Base-by-base conservation (phyloP, 306 rosid genomes). In the Dalbergia cultrata region DNA sequence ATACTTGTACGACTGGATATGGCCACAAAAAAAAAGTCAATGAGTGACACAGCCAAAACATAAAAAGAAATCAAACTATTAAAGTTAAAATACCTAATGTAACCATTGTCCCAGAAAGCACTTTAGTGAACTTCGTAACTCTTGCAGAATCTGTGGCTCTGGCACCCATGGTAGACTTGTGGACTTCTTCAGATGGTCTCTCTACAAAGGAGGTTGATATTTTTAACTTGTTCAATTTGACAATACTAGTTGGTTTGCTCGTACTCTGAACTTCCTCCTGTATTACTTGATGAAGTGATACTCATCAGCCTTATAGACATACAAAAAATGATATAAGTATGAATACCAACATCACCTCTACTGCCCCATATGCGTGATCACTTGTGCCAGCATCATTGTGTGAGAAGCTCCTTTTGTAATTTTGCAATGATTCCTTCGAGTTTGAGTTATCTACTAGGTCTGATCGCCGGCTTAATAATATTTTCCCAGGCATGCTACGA, bases 141-240 rank as follows among this genome's bases (percentile, higher is more conserved):
- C 97, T 88, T 49, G 97, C 90, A 70, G 97, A 86, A 82, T 93
- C 97, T 13, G 93, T 93, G 71, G 97, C 90, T 83, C 97, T 87
- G 39, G 94, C 90, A 53, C 97, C 97, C 82, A 84, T 75, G 58
- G 78, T 17, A 54, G 90, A 84, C 69, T 84, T 91, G 49, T 45
- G 84, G 56, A 82, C 74, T 84, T 86, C 97, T 81, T 88, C 87
- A 34, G 90, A 64, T 50, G 74, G 39, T 81, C 67, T 77, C 8
- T 88, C 89, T 21, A 70, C 17, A 58, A 61, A 18, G 5, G 83
- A 89, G 39, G 62, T 71, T 19, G 89, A 84, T 8, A 79, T 56
- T 67, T 83, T 87, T 64, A 81, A 86, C 88, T 85, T 89, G 64
- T 59, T 90, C 81, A 58, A 77, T 80, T 59, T 77, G 60, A 80